phyloP scores from a whole-genome alignment of 176 grass and related monocot species.

The Oryza australiensis region DNA sequence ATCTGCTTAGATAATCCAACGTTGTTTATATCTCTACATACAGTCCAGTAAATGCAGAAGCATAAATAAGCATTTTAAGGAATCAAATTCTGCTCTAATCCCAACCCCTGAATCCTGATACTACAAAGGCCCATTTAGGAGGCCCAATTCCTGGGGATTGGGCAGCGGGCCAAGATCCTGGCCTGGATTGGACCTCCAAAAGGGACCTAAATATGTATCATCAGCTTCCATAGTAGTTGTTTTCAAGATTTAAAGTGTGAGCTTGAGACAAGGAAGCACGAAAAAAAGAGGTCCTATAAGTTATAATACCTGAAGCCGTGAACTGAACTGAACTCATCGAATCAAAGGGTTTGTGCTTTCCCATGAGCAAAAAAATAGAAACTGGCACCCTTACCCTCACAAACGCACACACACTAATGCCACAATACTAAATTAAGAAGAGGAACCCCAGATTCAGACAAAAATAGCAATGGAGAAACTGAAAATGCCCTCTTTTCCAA shows the following conservation, averaged over 20 bases:
- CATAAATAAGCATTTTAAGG: neutral
- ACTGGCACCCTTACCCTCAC: neutral
- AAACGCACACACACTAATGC: neutral
- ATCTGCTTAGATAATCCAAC: constrained; percentile 4
- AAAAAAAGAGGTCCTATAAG: neutral
- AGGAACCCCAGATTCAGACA: neutral
- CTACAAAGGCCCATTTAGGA: neutral
- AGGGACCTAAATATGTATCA: constrained; percentile 6
- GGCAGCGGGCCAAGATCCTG: neutral
- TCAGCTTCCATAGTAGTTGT: neutral
- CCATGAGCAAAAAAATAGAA: constrained; percentile 14
- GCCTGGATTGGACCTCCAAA: neutral
- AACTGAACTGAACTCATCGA: neutral
- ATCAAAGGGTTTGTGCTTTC: neutral
- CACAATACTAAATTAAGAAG: neutral
- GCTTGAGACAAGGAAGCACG: neutral
- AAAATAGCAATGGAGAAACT: neutral
- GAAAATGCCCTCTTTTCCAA: neutral
- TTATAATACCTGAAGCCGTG: neutral
- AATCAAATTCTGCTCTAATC: neutral
- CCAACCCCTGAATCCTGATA: neutral
- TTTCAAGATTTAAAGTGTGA: constrained; percentile 6
- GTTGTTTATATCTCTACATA: constrained; percentile 5
- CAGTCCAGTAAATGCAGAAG: neutral
- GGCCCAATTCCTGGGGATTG: neutral